These are phyloP conservation scores for Sporothrix inflata DNA, from an alignment of 2,329 filamentous ascomycete genomes.

Conservation along the genomic window DNA sequence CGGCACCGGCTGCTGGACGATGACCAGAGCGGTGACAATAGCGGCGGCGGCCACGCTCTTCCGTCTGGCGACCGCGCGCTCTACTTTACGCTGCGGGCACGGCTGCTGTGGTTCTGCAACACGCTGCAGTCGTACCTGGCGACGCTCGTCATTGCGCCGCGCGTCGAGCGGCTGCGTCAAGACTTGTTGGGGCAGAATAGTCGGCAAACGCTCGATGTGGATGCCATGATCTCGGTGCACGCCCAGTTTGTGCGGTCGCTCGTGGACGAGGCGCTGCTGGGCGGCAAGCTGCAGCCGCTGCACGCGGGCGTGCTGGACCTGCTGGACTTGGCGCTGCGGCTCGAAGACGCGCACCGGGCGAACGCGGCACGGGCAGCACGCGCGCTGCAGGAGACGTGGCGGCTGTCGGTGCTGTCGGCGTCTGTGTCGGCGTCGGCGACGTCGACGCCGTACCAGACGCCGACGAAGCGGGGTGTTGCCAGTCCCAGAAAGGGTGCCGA, in stretches of 20 bases:
- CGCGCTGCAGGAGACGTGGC: constrained; percentile 46
- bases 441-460: constrained; percentile 26
- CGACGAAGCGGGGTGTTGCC: constrained; percentile 5
- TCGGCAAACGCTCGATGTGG: constrained; percentile 68
- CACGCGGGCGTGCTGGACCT: constrained; percentile 73
- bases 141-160: constrained; percentile 69
- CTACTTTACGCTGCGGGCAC: constrained; percentile 66
- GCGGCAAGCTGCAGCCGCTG: constrained; percentile 69
- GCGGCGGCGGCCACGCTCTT: not conserved
- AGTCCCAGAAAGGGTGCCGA: constrained; percentile 16
- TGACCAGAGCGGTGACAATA: not conserved
- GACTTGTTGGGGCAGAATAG: constrained; percentile 48
- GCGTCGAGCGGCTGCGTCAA: constrained; percentile 58
- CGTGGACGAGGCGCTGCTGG: constrained; percentile 70
- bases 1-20: constrained; percentile 52
- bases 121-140: constrained; percentile 76
- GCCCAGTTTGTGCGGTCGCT: constrained; percentile 64
- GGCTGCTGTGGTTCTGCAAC: constrained; percentile 77
- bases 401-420: constrained; percentile 44
- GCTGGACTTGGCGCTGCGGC: constrained; percentile 72
- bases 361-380: constrained; percentile 45
- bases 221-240: constrained; percentile 77
- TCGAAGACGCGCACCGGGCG: constrained; percentile 62
- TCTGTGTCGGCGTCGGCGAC: constrained; percentile 31
- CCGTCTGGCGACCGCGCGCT: constrained; percentile 46